Evolutionary conservation across 768 basidiomycete genomes (phyloP).

Genomic region (Phylloporus rhodoxanthus): DNA sequence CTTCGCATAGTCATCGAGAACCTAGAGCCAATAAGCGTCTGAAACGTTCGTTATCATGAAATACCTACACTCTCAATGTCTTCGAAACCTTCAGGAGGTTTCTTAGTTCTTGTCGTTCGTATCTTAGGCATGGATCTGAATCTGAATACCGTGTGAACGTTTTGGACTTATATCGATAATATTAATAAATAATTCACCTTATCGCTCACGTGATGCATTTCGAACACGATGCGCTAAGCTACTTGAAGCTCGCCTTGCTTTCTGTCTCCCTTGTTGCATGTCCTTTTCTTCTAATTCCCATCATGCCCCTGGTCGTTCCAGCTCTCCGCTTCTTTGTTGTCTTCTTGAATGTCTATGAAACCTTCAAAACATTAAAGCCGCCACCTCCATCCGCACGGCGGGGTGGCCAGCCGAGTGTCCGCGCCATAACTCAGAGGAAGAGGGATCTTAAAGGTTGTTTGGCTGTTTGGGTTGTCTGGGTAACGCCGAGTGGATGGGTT

Average conservation of each 20-base stretch:
- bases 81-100: slow-evolving; percentile 92
- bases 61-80: slow-evolving; percentile 74
- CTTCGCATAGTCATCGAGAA: slow-evolving; percentile 96
- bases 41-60: neutral
- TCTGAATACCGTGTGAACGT: slow-evolving; percentile 12
- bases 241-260: neutral
- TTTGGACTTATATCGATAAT: too few relatives aligned
- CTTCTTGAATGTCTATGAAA: slow-evolving; percentile 75
- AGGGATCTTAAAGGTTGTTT: slow-evolving; percentile 81
- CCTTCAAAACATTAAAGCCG: slow-evolving; percentile 74
- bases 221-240: slow-evolving; percentile 3
- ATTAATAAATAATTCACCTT: neutral
- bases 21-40: slow-evolving; percentile 39
- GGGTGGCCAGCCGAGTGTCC: slow-evolving; percentile 55
- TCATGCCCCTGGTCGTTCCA: slow-evolving; percentile 66
- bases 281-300: slow-evolving; percentile 4
- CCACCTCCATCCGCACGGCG: slow-evolving; percentile 48
- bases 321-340: slow-evolving; percentile 63
- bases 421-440: slow-evolving; percentile 70
- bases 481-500: slow-evolving; percentile 31
- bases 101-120: slow-evolving; percentile 85
- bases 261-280: slow-evolving; percentile 5
- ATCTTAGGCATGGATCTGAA: slow-evolving; percentile 77
- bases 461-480: slow-evolving; percentile 85
- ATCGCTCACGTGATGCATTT: slow-evolving; percentile 20